Evolutionary conservation across 306 rosid species (phyloP).

Genomic region (Cicer pinnatifidum): DNA sequence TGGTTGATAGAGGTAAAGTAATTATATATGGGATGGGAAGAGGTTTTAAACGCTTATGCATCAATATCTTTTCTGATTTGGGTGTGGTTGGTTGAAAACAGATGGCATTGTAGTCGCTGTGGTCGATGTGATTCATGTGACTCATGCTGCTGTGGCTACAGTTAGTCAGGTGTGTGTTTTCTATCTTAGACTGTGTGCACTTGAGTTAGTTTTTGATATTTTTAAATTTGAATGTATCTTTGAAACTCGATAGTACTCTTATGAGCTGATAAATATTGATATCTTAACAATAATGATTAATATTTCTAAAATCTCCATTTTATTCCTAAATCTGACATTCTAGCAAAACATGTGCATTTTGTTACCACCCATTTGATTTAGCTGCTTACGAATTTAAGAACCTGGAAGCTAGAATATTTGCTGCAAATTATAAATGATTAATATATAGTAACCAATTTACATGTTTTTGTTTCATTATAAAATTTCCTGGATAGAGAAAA

Average conservation of each 20-base stretch:
- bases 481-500: neutral
- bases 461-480: neutral
- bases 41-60: neutral
- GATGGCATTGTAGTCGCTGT: conserved; percentile 85
- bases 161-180: conserved; percentile 63
- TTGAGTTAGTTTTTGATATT: conserved; percentile 25
- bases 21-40: conserved; percentile 22
- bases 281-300: conserved; percentile 25
- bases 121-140: conserved; percentile 89
- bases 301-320: conserved; percentile 33
- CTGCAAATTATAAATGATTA: neutral
- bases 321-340: conserved; percentile 30
- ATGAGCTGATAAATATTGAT: neutral
- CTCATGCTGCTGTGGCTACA: conserved; percentile 97
- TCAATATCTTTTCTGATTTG: conserved; percentile 46
- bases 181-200: conserved; percentile 37
- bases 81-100: conserved; percentile 50
- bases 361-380: neutral
- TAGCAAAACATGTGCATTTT: neutral
- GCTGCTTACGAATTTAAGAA: neutral
- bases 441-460: neutral
- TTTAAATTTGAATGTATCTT: conserved; percentile 3
- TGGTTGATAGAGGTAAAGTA: conserved; percentile 83
- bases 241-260: neutral
- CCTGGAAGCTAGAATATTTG: neutral